Percentiles rank a stretch among this genome's conserved stretches.
phyloP scores from a whole-genome alignment of 495 filamentous ascomycete species.

The Letharia lupina region DNA sequence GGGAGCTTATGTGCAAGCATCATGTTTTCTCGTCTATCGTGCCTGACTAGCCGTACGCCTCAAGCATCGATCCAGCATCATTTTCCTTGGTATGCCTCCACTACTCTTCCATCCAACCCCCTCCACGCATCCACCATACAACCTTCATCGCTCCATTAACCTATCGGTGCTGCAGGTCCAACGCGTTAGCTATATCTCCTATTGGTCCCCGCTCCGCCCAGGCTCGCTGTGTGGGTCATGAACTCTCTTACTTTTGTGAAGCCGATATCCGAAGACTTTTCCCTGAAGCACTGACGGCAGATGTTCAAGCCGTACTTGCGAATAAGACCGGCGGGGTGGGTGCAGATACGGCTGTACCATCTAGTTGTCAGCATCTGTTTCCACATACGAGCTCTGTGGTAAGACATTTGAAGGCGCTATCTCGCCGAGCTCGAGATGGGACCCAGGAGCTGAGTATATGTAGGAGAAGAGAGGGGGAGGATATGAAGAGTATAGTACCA shows the following conservation, averaged over 20 bases:
- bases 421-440: neutral
- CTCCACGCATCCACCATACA: neutral
- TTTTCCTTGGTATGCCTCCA: neutral
- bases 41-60: neutral
- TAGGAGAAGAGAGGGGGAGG: neutral
- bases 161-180: neutral
- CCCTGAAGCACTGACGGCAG: constrained; percentile 99
- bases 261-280: constrained; percentile 92
- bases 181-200: neutral
- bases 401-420: neutral
- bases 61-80: neutral
- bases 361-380: constrained; percentile 31
- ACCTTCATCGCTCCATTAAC: neutral
- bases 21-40: neutral
- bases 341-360: constrained; percentile 82
- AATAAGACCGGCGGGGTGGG: constrained; percentile 78
- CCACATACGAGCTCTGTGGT: neutral
- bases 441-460: neutral
- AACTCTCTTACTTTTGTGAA: constrained; percentile 78
- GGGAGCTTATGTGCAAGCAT: neutral
- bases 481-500: constrained; percentile 54
- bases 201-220: neutral
- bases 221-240: neutral
- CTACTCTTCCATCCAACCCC: neutral
- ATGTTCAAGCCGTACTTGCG: constrained; percentile 94